Conservation (phyloP, 306 rosid species). For the Begonia loranthoides region DNA sequence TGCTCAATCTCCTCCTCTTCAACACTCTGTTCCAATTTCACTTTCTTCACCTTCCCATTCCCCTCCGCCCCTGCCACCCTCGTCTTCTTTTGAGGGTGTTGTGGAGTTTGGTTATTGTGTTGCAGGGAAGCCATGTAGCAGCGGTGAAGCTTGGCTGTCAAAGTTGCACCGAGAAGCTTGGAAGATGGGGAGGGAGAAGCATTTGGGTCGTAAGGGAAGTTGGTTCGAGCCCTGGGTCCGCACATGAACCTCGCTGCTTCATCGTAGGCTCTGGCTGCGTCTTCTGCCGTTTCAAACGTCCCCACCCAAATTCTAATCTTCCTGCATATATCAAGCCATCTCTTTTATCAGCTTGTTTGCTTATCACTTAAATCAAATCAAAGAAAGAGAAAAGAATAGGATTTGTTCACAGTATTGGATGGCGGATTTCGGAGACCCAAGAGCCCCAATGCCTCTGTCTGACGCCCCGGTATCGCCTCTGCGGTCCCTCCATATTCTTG, state of each 20-base stretch:
- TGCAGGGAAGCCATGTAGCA: neutral
- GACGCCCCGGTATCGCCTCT: slow-evolving; percentile 60
- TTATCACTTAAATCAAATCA: neutral
- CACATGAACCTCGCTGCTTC: slow-evolving; percentile 1
- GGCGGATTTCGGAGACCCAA: slow-evolving; percentile 79
- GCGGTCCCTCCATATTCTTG: slow-evolving; percentile 43
- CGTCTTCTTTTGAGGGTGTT: neutral
- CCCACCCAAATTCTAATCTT: slow-evolving; percentile 2
- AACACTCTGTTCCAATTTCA: neutral
- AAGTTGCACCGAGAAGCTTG: neutral
- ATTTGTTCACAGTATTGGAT: slow-evolving; percentile 17
- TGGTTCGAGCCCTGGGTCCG: neutral
- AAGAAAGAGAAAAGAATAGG: neutral
- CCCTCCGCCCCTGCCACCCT: neutral
- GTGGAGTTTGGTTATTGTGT: neutral
- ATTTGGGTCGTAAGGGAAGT: slow-evolving; percentile 1
- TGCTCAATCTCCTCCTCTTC: slow-evolving; percentile 66
- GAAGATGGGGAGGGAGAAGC: neutral
- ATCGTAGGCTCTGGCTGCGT: slow-evolving; percentile 1
- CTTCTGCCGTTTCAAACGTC: slow-evolving; percentile 1
- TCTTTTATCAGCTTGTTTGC: neutral
- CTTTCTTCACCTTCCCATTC: neutral
- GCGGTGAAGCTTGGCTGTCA: neutral
- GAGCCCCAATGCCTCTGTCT: slow-evolving; percentile 82
- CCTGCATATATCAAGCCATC: neutral